Evolutionary conservation across 805 yeast genomes (phyloP).

Genomic region (Lipomyces sp.): DNA sequence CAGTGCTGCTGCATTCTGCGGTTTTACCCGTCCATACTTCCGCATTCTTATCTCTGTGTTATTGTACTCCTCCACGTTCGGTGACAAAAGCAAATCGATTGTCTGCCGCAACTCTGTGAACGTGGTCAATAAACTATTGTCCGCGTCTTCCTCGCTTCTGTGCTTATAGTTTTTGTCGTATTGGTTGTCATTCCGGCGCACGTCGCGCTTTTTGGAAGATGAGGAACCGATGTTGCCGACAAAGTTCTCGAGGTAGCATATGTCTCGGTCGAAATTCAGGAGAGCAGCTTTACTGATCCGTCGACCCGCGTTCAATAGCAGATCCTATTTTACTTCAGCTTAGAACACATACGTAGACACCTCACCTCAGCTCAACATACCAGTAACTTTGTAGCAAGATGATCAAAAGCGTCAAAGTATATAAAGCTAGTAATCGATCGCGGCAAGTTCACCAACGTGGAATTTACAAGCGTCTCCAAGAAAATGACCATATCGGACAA

Average conservation of each 20-base stretch:
- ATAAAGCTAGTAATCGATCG: slow-evolving; percentile 74
- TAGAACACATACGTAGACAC: background rate
- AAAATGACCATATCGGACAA: slow-evolving; percentile 84
- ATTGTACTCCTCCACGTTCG: slow-evolving; percentile 68
- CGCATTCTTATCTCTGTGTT: slow-evolving; percentile 61
- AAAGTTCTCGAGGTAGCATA: slow-evolving; percentile 69
- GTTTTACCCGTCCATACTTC: slow-evolving; percentile 73
- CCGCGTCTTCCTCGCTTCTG: slow-evolving; percentile 33
- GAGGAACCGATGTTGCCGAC: slow-evolving; percentile 43
- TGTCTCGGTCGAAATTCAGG: slow-evolving; percentile 76
- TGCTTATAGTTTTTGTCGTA: slow-evolving; percentile 9
- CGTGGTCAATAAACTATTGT: slow-evolving; percentile 61
- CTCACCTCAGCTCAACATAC: background rate
- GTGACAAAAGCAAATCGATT: slow-evolving; percentile 65
- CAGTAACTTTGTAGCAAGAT: slow-evolving; percentile 72
- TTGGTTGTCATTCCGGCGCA: background rate
- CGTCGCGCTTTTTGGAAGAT: slow-evolving; percentile 14
- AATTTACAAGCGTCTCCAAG: slow-evolving; percentile 80
- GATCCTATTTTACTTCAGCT: slow-evolving; percentile 41
- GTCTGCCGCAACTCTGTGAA: slow-evolving; percentile 81
- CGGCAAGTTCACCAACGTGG: slow-evolving; percentile 84
- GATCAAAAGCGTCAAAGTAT: slow-evolving; percentile 85
- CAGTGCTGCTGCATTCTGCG: slow-evolving; percentile 68
- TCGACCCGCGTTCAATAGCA: slow-evolving; percentile 59
- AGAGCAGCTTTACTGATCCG: slow-evolving; percentile 65